Evolutionary conservation across 2,329 filamentous ascomycete genomes (phyloP), one percentile per base, ranked within the genome.

Genomic region (Claviceps cyperi): DNA sequence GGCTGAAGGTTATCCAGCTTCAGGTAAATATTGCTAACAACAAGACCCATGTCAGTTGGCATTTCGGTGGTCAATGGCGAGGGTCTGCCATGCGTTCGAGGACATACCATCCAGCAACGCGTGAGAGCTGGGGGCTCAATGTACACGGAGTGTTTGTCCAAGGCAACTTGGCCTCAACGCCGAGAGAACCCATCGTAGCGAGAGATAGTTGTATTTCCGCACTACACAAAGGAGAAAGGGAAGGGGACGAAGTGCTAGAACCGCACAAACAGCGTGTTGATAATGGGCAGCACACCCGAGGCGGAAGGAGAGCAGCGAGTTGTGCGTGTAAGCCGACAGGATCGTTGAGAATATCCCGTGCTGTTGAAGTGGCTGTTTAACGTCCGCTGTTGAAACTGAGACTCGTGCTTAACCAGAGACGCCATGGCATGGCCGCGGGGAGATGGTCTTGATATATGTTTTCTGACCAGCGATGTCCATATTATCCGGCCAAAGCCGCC

Each of bases 1-100:
- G 87, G 88, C 61, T 94, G 88, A 50, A 89, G 77, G 62, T 85
- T 86, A 59, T 94, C 87, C 54, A 92, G 78, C 66, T 94, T 94
- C 60, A 94, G 80, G 65, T 85, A 86, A 64, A 94, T 79, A 69
- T 84, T 82, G 70, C 85, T 76, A 39, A 32, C 41, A 11, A 24
- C 19, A 15, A 37, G 19, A 21, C 28, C 43, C 14, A n/a, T 46
- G 43, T 52, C 5, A 52, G 47, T 38, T 43, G 21, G 21, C 19
- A 7, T 1, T 7, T 39, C 4, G 22, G 3, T 9, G 13, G 17
- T 28, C 36, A 40, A 21, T 14, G 9, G 35, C 28, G 7, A 37
- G 21, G 7, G 6, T 13, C 41, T 21, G 15, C 15, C 19, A 46
- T 37, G 36, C 2, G 3, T 15, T 8, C 9, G 13, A 50, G 19